Base-by-base conservation (phyloP, 1,284 basidiomycete species). In the Mrakiaceae sp. region DNA sequence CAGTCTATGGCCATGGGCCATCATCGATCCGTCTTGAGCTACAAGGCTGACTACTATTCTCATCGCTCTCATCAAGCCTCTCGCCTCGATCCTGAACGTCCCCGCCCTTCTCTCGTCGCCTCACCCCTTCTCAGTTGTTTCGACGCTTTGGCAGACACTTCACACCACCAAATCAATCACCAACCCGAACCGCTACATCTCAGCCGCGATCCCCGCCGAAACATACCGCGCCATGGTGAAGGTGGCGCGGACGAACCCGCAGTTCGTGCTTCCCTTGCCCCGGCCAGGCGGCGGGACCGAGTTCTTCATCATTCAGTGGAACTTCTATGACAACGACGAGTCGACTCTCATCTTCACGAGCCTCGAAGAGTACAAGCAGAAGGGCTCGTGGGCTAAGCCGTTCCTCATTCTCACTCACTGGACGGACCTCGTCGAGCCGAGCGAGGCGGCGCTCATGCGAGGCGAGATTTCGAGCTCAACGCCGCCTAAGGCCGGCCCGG, bases 401-500 rank as follows among this genome's bases (percentile, higher is more conserved):
- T 87, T 90, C 72, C 81, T 99, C 42, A 88, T 90, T 48, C 74
- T 98, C 58, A 96, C 95, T 5, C 85, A 91, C 74, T 97, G 98
- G 77, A 88, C 94, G 51, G 95, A 98, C 72, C 78, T 98, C 6
- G 48, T 57, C 43, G 44, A 8, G 3, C 3, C 39, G 39, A 27
- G 47, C 16, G 53, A 56, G 9, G 40, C 9, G 12, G 40, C 55
- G 0, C 82, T 99, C 6, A 81, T 98, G 77, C 82, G 93, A 49
- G 96, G 95, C 16, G 95, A 98, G 75, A 86, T 98, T 68, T 91
- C 91, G 0, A 84, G 88, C 1, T 70, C 72, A 7, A 67, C 73
- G 2, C 64, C 69, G 5, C 67, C 70, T 27, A 66, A 66, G 55
- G 74, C 67, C 69, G 70, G 71, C 2, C 69, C 72, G 1, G 63